Evolutionary conservation across 306 rosid genomes (phyloP).

Genomic region (Prunus mume): DNA sequence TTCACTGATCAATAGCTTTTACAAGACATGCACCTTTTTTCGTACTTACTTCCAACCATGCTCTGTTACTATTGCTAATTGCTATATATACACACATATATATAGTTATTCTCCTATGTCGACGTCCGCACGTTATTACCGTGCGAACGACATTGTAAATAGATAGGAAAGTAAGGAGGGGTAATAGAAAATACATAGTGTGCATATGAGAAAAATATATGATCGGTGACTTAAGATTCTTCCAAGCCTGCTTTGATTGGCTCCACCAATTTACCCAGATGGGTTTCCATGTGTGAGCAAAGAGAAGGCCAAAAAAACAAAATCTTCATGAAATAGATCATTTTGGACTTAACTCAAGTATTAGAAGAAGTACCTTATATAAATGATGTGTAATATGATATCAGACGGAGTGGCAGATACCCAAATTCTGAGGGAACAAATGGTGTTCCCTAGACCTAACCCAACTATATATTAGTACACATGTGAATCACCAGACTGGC

Average conservation of each 20-base stretch:
- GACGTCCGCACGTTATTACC: too few relatives aligned
- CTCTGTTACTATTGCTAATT: neutral
- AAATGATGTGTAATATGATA: neutral
- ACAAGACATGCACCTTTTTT: conserved; percentile 16
- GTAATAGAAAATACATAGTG: too few relatives aligned
- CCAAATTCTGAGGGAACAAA: conserved; percentile 12
- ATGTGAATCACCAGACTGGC: neutral
- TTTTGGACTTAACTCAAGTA: too few relatives aligned
- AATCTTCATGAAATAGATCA: neutral
- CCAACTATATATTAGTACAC: neutral
- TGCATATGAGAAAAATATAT: too few relatives aligned
- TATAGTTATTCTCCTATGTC: neutral
- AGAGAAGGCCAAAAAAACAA: neutral
- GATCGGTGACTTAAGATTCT: neutral
- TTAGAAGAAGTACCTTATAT: neutral
- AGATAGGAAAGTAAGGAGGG: accelerated
- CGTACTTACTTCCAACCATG: conserved; percentile 14
- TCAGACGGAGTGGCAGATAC: neutral
- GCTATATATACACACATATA: neutral
- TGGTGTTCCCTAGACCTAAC: conserved; percentile 8
- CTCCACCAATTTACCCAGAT: conserved; percentile 19
- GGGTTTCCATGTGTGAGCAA: conserved; percentile 1
- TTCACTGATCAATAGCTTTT: conserved; percentile 16
- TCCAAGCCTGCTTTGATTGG: conserved; percentile 9
- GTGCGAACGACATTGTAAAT: too few relatives aligned